Percentiles rank a stretch among this genome's conserved stretches.
phyloP scores from a whole-genome alignment of 2,329 filamentous ascomycete genomes.

The Aspergillus fischeri region DNA sequence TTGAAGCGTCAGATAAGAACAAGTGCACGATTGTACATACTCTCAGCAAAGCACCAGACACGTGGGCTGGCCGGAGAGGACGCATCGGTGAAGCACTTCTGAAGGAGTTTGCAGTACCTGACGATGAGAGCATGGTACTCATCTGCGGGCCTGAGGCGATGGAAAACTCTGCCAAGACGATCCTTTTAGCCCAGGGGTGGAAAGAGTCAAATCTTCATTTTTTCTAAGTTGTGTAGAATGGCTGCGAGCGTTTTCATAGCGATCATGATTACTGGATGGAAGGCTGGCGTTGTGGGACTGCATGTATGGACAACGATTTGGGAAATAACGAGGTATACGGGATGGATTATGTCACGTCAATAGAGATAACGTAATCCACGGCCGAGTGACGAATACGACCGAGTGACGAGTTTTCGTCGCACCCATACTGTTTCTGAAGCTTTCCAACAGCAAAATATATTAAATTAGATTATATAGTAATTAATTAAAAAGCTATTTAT shows the following conservation, averaged over 20 bases:
- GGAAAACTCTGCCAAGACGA: constrained; percentile 62
- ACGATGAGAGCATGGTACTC: constrained; percentile 60
- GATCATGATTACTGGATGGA: neutral
- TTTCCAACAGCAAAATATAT: too few species aligned
- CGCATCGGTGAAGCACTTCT: constrained; percentile 63
- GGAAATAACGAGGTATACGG: neutral
- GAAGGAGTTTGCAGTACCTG: constrained; percentile 49
- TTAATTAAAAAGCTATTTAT: too few species aligned
- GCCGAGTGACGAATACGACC: too few species aligned
- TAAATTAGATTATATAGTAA: too few species aligned
- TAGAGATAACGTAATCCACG: too few species aligned
- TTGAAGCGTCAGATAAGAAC: constrained; percentile 49
- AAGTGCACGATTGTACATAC: constrained; percentile 65
- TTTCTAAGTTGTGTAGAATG: constrained; percentile 50
- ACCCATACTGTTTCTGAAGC: too few species aligned
- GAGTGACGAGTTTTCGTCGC: too few species aligned
- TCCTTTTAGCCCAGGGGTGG: constrained; percentile 64
- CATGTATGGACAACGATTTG: neutral
- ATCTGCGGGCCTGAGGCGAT: constrained; percentile 75
- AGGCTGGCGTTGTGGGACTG: neutral
- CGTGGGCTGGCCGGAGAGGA: constrained; percentile 67
- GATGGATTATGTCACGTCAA: neutral
- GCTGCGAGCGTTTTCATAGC: neutral
- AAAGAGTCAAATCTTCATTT: constrained; percentile 68
- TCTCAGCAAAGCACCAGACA: constrained; percentile 58